Base-by-base conservation (phyloP, 768 basidiomycete species). In the Pulveroboletus sp. region DNA sequence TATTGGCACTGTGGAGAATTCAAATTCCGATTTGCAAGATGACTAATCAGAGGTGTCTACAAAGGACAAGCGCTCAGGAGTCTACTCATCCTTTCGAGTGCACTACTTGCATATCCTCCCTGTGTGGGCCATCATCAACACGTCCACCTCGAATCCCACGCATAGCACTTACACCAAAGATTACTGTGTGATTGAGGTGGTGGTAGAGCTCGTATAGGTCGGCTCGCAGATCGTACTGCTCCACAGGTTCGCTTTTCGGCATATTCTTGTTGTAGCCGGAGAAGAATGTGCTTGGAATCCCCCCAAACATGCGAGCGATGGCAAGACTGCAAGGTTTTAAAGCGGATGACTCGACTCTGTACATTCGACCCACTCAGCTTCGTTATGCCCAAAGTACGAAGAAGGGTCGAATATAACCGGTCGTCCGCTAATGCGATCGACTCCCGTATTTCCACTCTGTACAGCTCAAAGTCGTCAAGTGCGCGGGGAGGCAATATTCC, bases 171-270 rank as follows among this genome's bases (percentile, higher is more conserved):
- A 89, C 88, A 51, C 86, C 86, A 60, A 90, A 90, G 5, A 91
- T 63, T 5, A 87, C 69, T 0, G 88, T 87, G 59, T 91, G 89
- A 57, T 91, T 91, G 55, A 90, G 69, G 60, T 89, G 88, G 66
- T 91, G 89, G 55, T 86, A 91, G 26, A 90, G 67, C 64, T 88
- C 80, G 56, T 91, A 90, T n/a, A 90, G 66, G 44, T 85, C 78
- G 30, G 67, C 75, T 31, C 89, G 77, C 33, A 82, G 71, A 27
- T 74, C 73, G 59, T 86, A 89, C 59, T 89, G 77, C 4, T 77
- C 75, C 4, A 73, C 73, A 6, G 88, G 88, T 31, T 83, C 76
- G 1, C 82, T 73, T 63, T 82, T 88, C 0, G 84, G 82, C 27
- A 75, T 69, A 55, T 81, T 51, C 41, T 79, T 53, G 55, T 89